A percentile compares a stretch with the other conserved stretches of the same genome.
Evolutionary conservation across 2,329 filamentous ascomycete species (phyloP).

Genomic region (Aspergillus candidus): DNA sequence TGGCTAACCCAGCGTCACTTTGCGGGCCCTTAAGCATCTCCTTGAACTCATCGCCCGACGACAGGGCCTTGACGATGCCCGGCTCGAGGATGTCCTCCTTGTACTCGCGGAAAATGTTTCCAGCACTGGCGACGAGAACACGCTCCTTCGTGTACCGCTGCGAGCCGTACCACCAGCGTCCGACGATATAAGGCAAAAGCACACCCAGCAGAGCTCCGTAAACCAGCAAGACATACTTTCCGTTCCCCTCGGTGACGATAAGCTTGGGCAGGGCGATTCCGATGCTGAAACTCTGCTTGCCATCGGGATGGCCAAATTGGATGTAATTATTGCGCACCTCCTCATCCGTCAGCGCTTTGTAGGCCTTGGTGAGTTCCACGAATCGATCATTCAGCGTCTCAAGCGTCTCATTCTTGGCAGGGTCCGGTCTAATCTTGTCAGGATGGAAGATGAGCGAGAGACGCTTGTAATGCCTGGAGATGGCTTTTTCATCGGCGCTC

Average conservation of each 20-base stretch:
- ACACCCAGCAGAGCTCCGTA: constrained; percentile 87
- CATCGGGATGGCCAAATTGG: constrained; percentile 92
- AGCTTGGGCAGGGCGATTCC: constrained; percentile 92
- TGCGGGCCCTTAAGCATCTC: constrained; percentile 69
- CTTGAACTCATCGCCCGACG: constrained; percentile 79
- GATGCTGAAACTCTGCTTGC: constrained; percentile 97
- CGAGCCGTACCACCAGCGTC: constrained; percentile 98
- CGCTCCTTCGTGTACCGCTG: constrained; percentile 90
- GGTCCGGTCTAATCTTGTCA: constrained; percentile 81
- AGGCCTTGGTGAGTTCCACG: constrained; percentile 94
- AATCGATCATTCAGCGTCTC: constrained; percentile 81
- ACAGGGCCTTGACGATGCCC: constrained; percentile 73
- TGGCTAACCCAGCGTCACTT: constrained; percentile 72
- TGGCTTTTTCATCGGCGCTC: constrained; percentile 80
- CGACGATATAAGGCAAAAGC: constrained; percentile 84
- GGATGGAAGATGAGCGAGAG: constrained; percentile 84
- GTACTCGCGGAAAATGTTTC: constrained; percentile 90
- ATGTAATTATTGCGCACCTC: constrained; percentile 96
- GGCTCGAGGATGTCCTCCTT: constrained; percentile 75
- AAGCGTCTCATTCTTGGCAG: constrained; percentile 79
- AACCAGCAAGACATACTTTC: constrained; percentile 87
- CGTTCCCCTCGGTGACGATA: constrained; percentile 87
- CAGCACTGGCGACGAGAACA: constrained; percentile 86
- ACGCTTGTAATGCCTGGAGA: constrained; percentile 84
- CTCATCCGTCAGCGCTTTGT: constrained; percentile 95